Evolutionary conservation across 2,329 filamentous ascomycete species (phyloP), one percentile per base, ranked within the genome.

Genomic region (Sporothrix pseudoabietina): DNA sequence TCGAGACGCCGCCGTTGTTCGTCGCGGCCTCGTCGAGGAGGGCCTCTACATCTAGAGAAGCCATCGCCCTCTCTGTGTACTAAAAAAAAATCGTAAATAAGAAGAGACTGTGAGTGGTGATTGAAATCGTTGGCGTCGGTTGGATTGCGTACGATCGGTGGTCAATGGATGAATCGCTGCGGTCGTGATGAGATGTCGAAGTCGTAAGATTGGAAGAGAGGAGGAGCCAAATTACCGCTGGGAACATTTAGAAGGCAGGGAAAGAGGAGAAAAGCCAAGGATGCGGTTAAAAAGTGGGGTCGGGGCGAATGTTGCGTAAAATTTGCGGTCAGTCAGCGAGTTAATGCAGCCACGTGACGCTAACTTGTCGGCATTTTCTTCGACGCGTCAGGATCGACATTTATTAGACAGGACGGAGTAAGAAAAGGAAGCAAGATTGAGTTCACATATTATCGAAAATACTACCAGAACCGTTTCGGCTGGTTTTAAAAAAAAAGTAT

Each of bases 21-120:
- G 90, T 90, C 71, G 92, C 93, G 76, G 92, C 93, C 70, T 92
- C 93, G 83, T 97, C 94, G 78, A 98, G 90, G 77, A 98, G 88
- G 77, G 94, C 93, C 86, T 98, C 94, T 78, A 98, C 93, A 80
- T 97, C 94, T 77, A 91, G 85, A 81, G 87, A 87, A 80, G 90
- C 90, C 90, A 91, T 91, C 73, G 26, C 44, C 32, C 47, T 57
- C 47, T 57, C 8, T 30, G 47, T 35, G 75, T 79, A 16, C 52
- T 16, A 14, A 3, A 55, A 12, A 35, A 26, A 0, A 71, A n/a
- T 69, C 22, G 44, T 19, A 44, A 69, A 69, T n/a, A 26, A 26
- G 39, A 30, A 10, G 3, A 32, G 30, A 14, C 22, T 19, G 14
- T 47, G 39, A 47, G 52, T 32, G 52, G 66, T 32, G 26, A 26